Evolutionary conservation across 257 asterid genomes (phyloP), one percentile per base, ranked within the genome.

Genomic region (Solanum tacnaense): DNA sequence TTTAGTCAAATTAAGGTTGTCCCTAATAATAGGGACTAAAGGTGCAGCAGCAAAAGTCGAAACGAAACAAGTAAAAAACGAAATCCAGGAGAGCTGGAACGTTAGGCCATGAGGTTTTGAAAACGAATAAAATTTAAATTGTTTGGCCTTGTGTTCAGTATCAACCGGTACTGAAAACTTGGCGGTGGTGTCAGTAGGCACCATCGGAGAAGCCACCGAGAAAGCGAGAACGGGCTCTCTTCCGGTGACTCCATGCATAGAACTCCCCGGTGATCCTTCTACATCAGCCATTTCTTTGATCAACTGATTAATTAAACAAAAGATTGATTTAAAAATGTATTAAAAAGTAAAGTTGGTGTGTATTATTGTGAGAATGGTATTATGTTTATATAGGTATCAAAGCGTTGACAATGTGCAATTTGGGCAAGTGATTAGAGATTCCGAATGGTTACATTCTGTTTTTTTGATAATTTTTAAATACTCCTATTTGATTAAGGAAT

Each of bases 11-110:
- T 94, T 90, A 56, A 93, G 86, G 20, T 94, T 94, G 76, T 94
- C 95, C 1, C 95, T 88, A 20, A 94, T 94, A 65, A 94, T 93
- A 7, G 96, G 96, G 11, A 94, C 94, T 3, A 94, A 89, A 9
- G 95, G 94, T 16, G 95, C 96, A 2, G 96, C 96, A 1, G 95
- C 95, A 21, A 94, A 94, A 0, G 96, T 93, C 13, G 95, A 92
- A 2, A 94, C 91, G 23, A 94, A 92, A 21, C 96, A 93, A n/a
- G 95, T 92, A 90, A 93, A 93, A 79, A 94, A 94, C 0, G 95
- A 93, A 3, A 93, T 88, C 96, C 96, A 93, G 7, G 96, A 93
- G 18, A 94, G 91, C 29, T 94, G 96, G 88, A 94, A 93, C 4
- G 94, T 92, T 36, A 95, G 86, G 92, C 93, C 93, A 86, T 93